Base-by-base conservation (phyloP, 1,284 basidiomycete species). In the Marasmius sp. region DNA sequence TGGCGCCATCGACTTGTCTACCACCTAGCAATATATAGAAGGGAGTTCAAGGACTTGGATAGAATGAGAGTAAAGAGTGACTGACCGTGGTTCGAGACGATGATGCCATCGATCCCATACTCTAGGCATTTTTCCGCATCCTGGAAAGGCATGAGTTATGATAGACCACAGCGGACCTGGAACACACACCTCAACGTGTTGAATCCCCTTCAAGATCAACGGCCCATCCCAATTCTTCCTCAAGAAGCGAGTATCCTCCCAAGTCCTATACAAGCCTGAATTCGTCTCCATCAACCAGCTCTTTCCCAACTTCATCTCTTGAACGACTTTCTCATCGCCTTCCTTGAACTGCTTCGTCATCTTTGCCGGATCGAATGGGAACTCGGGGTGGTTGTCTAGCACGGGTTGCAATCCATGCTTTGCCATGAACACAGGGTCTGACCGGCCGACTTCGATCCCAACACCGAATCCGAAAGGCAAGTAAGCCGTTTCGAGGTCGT, bases 81-180 rank as follows among this genome's bases (percentile, higher is more conserved):
- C 75, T 49, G 57, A 86, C 89, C 93, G 68, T 95, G 93, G 69
- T 94, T 94, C 6, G 88, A 91, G 9, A 94, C 88, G 34, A 94
- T 74, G 63, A 95, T 89, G 1, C 88, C 92, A 65, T 94, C 85
- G 10, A 86, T 80, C 1, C 85, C 86, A n/a, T 81, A 69, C 20
- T 88, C 84, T 9, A 92, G 69, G 0, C 89, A 89, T 64, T 81
- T 82, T 66, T 87, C 83, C 1, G 91, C 91, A 68, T 93, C 91
- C 79, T 91, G 62, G 59, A 45, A 52, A 48, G 14, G 61, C 60
- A 27, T 27, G 45, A 33, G 22, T 36, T 27, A 10, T 20, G 37
- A 39, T 18, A 34, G 1, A 20, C 3, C 34, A 34, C 22, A 51
- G 12, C 34, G 18, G 5, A 6, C 12, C 22, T 12, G 11, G 22